Conservation (phyloP, 1,139 yeast genomes). For the Candida glucosophila region DNA sequence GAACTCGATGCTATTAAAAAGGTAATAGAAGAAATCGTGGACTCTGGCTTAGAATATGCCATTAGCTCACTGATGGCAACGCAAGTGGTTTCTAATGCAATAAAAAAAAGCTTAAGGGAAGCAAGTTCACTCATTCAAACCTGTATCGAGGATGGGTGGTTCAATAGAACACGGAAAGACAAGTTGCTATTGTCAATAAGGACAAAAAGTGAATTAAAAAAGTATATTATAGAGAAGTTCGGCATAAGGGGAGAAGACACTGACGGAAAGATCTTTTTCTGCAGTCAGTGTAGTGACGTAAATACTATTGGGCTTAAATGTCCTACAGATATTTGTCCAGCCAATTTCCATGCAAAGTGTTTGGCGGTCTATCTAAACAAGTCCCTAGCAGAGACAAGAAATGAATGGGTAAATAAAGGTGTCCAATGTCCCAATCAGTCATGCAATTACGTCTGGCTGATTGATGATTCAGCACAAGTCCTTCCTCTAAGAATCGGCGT, state of each 20-base stretch:
- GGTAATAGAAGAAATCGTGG: conserved; percentile 38
- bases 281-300: conserved; percentile 48
- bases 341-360: conserved; percentile 44
- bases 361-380: conserved; percentile 24
- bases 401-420: too few relatives aligned
- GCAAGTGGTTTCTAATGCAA: conserved; percentile 15
- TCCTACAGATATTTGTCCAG: conserved; percentile 19
- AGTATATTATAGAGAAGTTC: conserved; percentile 34
- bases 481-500: too few relatives aligned
- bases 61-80: conserved; percentile 22
- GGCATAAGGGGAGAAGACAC: conserved; percentile 22
- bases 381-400: too few relatives aligned
- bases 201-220: conserved; percentile 39
- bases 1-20: conserved; percentile 44
- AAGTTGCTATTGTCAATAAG: conserved; percentile 31
- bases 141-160: conserved; percentile 48
- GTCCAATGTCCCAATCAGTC: too few relatives aligned
- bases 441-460: too few relatives aligned
- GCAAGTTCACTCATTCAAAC: conserved; percentile 25
- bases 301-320: conserved; percentile 47
- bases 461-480: too few relatives aligned
- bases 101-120: conserved; percentile 21
- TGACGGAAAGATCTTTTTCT: conserved; percentile 35
- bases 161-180: conserved; percentile 20
- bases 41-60: conserved; percentile 17